These are phyloP conservation scores for Salix arbutifolia DNA, from an alignment of 345 rosid genomes.

Conservation along the genomic window DNA sequence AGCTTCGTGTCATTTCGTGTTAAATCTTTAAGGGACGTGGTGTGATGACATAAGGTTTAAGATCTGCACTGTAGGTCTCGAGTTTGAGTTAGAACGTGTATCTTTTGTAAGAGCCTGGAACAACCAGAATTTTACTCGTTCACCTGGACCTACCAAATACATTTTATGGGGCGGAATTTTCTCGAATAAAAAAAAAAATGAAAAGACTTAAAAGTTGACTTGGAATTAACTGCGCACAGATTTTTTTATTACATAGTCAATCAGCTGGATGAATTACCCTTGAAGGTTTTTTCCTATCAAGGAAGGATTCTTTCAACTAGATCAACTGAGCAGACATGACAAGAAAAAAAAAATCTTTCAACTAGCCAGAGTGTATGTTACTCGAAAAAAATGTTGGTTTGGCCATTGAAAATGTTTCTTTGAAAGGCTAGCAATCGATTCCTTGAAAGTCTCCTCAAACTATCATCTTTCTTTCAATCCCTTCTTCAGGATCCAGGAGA, in stretches of 20 bases:
- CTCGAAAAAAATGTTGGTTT: neutral
- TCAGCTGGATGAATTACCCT: neutral
- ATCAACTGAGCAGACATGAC: neutral
- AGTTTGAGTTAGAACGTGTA: too few relatives aligned
- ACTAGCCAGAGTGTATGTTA: neutral
- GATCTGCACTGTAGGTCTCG: too few relatives aligned
- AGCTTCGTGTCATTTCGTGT: neutral
- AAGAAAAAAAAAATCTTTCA: neutral
- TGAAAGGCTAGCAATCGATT: neutral
- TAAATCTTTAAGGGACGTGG: too few relatives aligned
- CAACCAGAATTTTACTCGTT: too few relatives aligned
- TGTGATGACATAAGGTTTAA: too few relatives aligned
- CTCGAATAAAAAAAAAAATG: too few relatives aligned
- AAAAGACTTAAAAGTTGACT: too few relatives aligned
- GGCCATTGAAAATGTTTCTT: neutral
- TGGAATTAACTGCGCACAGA: too few relatives aligned
- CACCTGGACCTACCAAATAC: too few relatives aligned
- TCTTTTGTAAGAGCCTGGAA: fast-evolving
- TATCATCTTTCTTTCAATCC: neutral
- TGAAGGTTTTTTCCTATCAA: neutral
- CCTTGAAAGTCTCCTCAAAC: neutral
- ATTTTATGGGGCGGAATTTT: too few relatives aligned
- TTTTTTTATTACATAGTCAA: neutral
- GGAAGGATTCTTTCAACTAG: neutral
- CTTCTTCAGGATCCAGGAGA: neutral